These are phyloP conservation scores for Bruguiera gymnorhiza DNA, from an alignment of 345 rosid genomes.

Conservation along the genomic window DNA sequence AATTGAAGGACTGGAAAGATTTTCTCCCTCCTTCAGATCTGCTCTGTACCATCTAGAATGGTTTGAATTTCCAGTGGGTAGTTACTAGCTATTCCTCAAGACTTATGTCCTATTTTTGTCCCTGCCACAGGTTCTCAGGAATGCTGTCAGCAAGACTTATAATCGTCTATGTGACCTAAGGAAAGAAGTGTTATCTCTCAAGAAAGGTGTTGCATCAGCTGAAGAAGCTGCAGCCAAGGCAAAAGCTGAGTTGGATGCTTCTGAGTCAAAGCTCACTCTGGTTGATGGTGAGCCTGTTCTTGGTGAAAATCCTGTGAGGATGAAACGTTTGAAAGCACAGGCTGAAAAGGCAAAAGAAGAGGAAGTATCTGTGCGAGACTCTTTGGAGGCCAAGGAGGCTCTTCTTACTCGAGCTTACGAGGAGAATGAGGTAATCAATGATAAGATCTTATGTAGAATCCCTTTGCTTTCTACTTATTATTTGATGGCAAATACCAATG, in stretches of 20 bases:
- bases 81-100: background rate
- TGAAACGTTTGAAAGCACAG: constrained; percentile 67
- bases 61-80: background rate
- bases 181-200: constrained; percentile 74
- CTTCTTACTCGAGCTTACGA: constrained; percentile 77
- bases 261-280: constrained; percentile 76
- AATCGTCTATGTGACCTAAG: constrained; percentile 85
- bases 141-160: constrained; percentile 87
- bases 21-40: background rate
- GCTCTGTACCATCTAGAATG: background rate
- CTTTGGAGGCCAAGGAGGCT: constrained; percentile 82
- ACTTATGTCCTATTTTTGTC: background rate
- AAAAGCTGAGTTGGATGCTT: constrained; percentile 65
- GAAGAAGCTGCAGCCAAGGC: constrained; percentile 74
- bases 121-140: constrained; percentile 65
- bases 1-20: background rate
- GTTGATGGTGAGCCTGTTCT: constrained; percentile 90
- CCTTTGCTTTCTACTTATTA: background rate
- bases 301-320: constrained; percentile 78
- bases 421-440: constrained; percentile 76
- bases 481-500: background rate
- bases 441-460: background rate
- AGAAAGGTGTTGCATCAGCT: constrained; percentile 53
- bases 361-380: constrained; percentile 56
- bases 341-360: constrained; percentile 67